These are phyloP conservation scores for Herpomyces periplanetae DNA, from an alignment of 2,329 filamentous ascomycete genomes.

Conservation along the genomic window DNA sequence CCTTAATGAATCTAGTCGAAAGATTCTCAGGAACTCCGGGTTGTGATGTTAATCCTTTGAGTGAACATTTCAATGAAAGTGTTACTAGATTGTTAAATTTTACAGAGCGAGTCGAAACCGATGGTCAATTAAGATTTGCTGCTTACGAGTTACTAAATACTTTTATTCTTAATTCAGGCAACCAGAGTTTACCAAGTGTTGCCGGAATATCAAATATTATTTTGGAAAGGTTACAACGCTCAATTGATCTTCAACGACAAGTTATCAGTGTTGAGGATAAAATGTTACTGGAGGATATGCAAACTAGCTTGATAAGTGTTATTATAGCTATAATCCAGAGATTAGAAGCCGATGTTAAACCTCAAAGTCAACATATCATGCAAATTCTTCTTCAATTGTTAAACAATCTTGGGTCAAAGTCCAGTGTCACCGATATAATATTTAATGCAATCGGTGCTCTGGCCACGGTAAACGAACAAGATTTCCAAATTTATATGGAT, in stretches of 20 bases:
- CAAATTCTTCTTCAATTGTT: slow-evolving; percentile 45
- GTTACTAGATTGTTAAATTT: slow-evolving; percentile 48
- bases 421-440: slow-evolving; percentile 65
- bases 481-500: slow-evolving; percentile 92
- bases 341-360: slow-evolving; percentile 57
- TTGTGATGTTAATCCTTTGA: slow-evolving; percentile 38
- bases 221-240: slow-evolving; percentile 60
- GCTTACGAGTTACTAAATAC: slow-evolving; percentile 88
- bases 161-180: slow-evolving; percentile 62
- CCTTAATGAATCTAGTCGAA: slow-evolving; percentile 87
- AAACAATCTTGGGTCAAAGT: slow-evolving; percentile 35
- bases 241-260: slow-evolving; percentile 52
- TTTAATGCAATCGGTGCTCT: slow-evolving; percentile 77
- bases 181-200: slow-evolving; percentile 42
- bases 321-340: slow-evolving; percentile 65
- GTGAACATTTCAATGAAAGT: slow-evolving; percentile 68
- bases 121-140: slow-evolving; percentile 63
- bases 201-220: slow-evolving; percentile 53
- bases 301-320: slow-evolving; percentile 71
- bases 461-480: slow-evolving; percentile 56
- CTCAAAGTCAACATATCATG: slow-evolving; percentile 81
- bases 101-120: slow-evolving; percentile 41
- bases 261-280: slow-evolving; percentile 89
- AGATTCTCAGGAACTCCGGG: slow-evolving; percentile 62
- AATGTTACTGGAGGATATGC: slow-evolving; percentile 84